These are phyloP conservation scores for Solanum virginianum DNA, from an alignment of 257 asterid genomes.

Conservation along the genomic window DNA sequence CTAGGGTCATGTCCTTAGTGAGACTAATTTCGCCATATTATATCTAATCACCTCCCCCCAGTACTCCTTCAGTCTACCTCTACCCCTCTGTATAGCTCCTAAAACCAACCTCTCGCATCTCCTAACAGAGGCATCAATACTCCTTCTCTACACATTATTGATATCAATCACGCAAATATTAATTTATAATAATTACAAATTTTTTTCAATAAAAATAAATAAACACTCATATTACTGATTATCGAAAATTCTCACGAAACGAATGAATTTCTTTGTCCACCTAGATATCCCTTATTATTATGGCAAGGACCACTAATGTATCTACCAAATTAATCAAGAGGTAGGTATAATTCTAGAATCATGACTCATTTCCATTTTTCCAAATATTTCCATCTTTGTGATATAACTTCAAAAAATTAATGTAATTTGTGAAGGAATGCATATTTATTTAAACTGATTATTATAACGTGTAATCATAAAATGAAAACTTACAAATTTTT, in stretches of 20 bases:
- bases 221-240: fast-evolving
- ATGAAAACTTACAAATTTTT: too few species aligned
- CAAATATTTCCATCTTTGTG: neutral
- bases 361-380: neutral
- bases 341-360: neutral
- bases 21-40: too few species aligned
- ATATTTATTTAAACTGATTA: neutral
- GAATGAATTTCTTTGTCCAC: neutral
- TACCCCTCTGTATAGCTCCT: too few species aligned
- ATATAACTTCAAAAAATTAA: neutral
- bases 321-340: neutral
- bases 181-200: neutral
- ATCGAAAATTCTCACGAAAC: neutral
- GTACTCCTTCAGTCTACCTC: too few species aligned
- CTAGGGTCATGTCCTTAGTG: too few species aligned
- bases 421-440: neutral
- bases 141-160: too few species aligned
- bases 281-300: neutral
- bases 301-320: neutral
- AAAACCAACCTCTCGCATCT: too few species aligned
- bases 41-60: too few species aligned
- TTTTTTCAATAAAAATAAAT: neutral
- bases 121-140: too few species aligned
- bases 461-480: neutral
- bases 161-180: neutral